Evolutionary conservation across 371 early-diverging fungal genomes (phyloP), one percentile per base, ranked within the genome.

Genomic region (Lichtheimia hyalospora): DNA sequence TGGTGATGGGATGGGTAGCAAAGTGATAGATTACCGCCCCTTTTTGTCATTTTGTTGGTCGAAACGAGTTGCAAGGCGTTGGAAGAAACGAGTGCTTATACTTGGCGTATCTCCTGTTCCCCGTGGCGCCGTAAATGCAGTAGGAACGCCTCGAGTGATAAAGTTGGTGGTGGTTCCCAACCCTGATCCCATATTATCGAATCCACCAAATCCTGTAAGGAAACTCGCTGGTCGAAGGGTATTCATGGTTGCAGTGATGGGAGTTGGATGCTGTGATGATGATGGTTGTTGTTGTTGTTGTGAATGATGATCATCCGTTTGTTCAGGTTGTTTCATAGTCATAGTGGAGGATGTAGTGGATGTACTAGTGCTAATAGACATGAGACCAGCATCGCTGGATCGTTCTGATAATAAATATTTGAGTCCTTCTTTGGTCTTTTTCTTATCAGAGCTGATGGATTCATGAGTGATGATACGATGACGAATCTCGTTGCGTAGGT

Each of bases 371-470:
- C 58, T 57, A 2, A 55, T 20, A 23, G 57, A 57, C 51, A 57
- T 55, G 27, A 34, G 14, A 3, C 59, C 65, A 0, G 46, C 46
- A 42, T 62, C 62, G 25, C 77, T 75, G 41, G 52, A 43, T 23
- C 77, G 63, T 16, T 76, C 79, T 0, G 81, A 65, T 14, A 83
- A 66, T 2, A 83, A 60, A 49, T 79, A 81, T 54, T 77, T 83
- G 1, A 83, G 62, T 2, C 83, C 83, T 43, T 80, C 83, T 40
- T 69, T 70, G 2, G 77, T 63, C 55, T 71, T 73, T 55, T 73
- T 74, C 52, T 70, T 71, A 43, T 73, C 71, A 27, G 66, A 58
- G n/a, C 61, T 62, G 16, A 65, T 59, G 14, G 73, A 54, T 51
- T 81, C 81, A 10, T 69, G 73, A 14, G 73, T 75, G 18, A 78